Evolutionary conservation across 352 stramenopile genomes (phyloP), one percentile per base, ranked within the genome.

Genomic region (Phytophthora multivora): DNA sequence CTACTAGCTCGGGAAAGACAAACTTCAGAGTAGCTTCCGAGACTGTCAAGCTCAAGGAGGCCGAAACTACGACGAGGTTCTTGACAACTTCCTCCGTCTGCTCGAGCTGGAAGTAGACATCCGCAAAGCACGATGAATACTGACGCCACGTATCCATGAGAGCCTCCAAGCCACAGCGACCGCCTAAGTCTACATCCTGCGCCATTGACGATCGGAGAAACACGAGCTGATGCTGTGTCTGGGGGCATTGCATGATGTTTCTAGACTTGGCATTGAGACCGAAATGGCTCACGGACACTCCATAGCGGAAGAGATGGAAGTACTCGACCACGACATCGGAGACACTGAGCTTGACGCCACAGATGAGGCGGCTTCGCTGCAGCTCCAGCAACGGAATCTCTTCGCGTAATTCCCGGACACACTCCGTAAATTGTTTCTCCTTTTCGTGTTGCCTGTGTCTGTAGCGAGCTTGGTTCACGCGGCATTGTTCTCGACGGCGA

Each of bases 201-300:
- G 40, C 9, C 53, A 75, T 59, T 7, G 50, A 57, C 3, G 45
- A 63, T 16, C 36, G 18, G n/a, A 79, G 28, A 33, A 75, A 73
- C 8, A 18, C 49, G 28, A 65, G 59, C 13, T 75, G 70, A 8
- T 18, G n/a, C 28, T 33, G 28, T 33, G 28, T 33, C 28, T 33
- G 28, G 28, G 28, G 28, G 3, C 28, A 33, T 33, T 13, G 28
- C 8, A 33, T 13, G 28, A 33, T 33, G 8, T 30, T 55, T 13
- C 26, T 13, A 6, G 13, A 11, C 13, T 40, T 40, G 35, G 35
- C 2, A 13, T 40, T 18, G 13, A 19, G 5, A n/a, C 4, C 13
- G 5, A 18, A 18, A 19, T 40, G 35, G 2, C 8, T 9, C 35
- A 40, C 35, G 2, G 13, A 18, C 4, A 48, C 41, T 19, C 41